Evolutionary conservation across 2,329 filamentous ascomycete species (phyloP).

Genomic region (Shiraia sp.): DNA sequence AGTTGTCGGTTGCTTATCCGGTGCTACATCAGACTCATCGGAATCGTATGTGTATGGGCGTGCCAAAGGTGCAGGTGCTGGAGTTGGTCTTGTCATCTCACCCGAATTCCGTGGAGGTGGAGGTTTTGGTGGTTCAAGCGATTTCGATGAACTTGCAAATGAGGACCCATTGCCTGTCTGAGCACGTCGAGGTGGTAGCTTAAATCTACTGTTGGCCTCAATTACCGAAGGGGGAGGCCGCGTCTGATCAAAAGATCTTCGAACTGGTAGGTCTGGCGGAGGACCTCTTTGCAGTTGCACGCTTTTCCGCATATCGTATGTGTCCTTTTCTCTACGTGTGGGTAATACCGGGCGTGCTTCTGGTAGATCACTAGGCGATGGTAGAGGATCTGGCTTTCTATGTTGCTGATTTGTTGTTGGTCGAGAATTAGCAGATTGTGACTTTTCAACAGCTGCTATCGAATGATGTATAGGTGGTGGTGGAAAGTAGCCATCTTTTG

Average conservation of each 20-base stretch:
- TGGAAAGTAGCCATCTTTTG: conserved; percentile 39
- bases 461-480: conserved; percentile 35
- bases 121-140: conserved; percentile 36
- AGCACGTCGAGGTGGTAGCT: conserved; percentile 41
- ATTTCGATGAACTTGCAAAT: conserved; percentile 16
- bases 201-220: conserved; percentile 33
- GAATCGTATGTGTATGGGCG: conserved; percentile 50
- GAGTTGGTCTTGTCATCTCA: conserved; percentile 35
- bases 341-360: conserved; percentile 56
- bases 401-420: conserved; percentile 15
- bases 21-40: conserved; percentile 51
- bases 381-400: conserved; percentile 20
- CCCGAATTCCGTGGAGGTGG: conserved; percentile 41
- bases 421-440: conserved; percentile 26
- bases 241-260: conserved; percentile 41
- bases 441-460: conserved; percentile 26
- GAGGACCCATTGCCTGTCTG: conserved; percentile 28
- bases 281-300: conserved; percentile 35
- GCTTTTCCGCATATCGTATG: conserved; percentile 40
- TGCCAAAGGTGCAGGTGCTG: conserved; percentile 19
- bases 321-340: conserved; percentile 45
- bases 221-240: conserved; percentile 28
- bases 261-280: conserved; percentile 39
- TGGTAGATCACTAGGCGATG: conserved; percentile 32
- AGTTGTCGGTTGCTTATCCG: conserved; percentile 56